A percentile compares a stretch with the other conserved stretches of the same genome.
phyloP scores from a whole-genome alignment of 805 yeast genomes.

The Candida quercuum region DNA sequence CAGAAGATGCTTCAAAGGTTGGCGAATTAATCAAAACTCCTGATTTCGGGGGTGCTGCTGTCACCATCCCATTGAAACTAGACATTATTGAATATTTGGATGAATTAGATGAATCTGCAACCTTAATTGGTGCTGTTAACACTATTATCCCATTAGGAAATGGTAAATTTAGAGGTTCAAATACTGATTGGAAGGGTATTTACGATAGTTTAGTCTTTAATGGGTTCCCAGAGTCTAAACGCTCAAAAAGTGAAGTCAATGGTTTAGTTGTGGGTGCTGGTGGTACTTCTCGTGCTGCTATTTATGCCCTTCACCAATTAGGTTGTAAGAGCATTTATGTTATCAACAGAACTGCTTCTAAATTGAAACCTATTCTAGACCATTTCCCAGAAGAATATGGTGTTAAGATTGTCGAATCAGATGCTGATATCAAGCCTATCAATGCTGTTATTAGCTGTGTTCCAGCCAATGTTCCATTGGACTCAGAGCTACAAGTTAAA shows the following conservation, averaged over 20 bases:
- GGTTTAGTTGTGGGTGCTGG: slow-evolving; percentile 96
- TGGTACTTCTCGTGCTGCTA: slow-evolving; percentile 95
- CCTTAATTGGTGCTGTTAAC: slow-evolving; percentile 88
- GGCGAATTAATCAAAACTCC: slow-evolving; percentile 42
- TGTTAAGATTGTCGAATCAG: slow-evolving; percentile 49
- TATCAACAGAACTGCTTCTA: slow-evolving; percentile 72
- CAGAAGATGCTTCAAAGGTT: slow-evolving; percentile 56
- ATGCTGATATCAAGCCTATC: slow-evolving; percentile 42
- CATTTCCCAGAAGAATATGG: slow-evolving; percentile 58
- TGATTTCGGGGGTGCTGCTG: slow-evolving; percentile 87
- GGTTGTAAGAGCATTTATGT: slow-evolving; percentile 77
- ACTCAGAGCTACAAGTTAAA: slow-evolving; percentile 39
- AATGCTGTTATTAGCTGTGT: slow-evolving; percentile 71
- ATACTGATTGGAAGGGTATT: slow-evolving; percentile 96
- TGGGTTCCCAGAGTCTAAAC: slow-evolving; percentile 47
- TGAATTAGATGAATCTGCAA: slow-evolving; percentile 71
- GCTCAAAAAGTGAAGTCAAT: slow-evolving; percentile 28
- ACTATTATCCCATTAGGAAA: slow-evolving; percentile 58
- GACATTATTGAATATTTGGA: slow-evolving; percentile 66
- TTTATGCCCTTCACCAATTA: slow-evolving; percentile 72
- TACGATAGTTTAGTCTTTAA: slow-evolving; percentile 54
- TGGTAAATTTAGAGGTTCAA: slow-evolving; percentile 66
- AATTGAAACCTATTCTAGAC: slow-evolving; percentile 51
- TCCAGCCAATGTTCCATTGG: slow-evolving; percentile 77
- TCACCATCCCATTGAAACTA: slow-evolving; percentile 88